Conservation (phyloP, 2,329 filamentous ascomycete genomes). For the Colletotrichum musae region DNA sequence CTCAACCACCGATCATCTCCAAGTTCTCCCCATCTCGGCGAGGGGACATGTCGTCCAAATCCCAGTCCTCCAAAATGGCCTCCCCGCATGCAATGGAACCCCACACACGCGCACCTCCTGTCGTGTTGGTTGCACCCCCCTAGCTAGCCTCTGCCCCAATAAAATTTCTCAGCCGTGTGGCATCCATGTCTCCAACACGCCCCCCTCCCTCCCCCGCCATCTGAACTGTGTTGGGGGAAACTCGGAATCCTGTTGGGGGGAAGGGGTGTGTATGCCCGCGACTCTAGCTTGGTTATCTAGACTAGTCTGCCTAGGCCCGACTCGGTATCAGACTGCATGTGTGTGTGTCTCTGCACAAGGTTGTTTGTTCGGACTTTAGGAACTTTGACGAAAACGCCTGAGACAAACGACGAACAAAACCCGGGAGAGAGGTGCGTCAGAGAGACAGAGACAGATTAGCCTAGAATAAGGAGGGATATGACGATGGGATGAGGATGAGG, state of each 20-base stretch:
- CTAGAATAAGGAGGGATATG: no score
- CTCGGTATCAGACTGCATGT: slow-evolving; percentile 26
- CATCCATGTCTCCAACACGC: slow-evolving; percentile 24
- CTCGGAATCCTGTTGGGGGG: slow-evolving; percentile 35
- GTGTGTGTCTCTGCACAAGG: no score
- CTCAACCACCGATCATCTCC: background rate
- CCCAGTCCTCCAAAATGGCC: slow-evolving; percentile 27
- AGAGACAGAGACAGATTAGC: background rate
- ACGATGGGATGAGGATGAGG: no score
- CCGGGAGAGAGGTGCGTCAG: slow-evolving; percentile 10
- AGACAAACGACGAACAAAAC: slow-evolving; percentile 39
- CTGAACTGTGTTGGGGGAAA: slow-evolving; percentile 36
- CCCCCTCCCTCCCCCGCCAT: slow-evolving; percentile 4
- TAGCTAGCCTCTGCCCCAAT: slow-evolving; percentile 17
- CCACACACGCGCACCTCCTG: no score
- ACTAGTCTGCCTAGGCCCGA: slow-evolving; percentile 16
- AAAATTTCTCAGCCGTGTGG: background rate
- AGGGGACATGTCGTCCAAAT: slow-evolving; percentile 11
- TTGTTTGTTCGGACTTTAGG: no score
- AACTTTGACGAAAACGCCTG: background rate
- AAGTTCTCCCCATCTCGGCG: slow-evolving; percentile 1
- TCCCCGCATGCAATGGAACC: slow-evolving; percentile 34
- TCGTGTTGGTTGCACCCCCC: no score
- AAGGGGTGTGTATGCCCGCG: background rate
- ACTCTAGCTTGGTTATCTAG: no score